A percentile compares a stretch with the other conserved stretches of the same genome.
phyloP scores from a whole-genome alignment of 192 early-diverging fungal species.

The Umbelopsis sp. region DNA sequence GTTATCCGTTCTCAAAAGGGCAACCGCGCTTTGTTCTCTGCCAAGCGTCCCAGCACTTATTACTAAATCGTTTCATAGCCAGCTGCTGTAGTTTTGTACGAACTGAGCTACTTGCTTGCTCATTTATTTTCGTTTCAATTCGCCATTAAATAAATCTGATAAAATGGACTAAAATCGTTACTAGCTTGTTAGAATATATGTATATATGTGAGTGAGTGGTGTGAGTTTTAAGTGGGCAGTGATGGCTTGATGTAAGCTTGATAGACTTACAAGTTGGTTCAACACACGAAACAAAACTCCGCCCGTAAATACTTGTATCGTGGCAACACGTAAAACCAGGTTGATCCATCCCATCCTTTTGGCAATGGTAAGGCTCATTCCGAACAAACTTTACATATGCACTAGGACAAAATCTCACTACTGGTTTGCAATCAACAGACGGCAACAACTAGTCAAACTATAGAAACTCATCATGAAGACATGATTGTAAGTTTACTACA shows the following conservation, averaged over 20 bases:
- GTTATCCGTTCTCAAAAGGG: slow-evolving; percentile 83
- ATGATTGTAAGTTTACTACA: slow-evolving; percentile 69
- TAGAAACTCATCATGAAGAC: slow-evolving; percentile 88
- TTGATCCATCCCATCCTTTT: slow-evolving; percentile 8
- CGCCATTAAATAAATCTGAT: slow-evolving; percentile 14
- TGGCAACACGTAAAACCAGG: not conserved
- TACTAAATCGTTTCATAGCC: slow-evolving; percentile 54
- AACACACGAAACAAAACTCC: not conserved
- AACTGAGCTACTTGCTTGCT: slow-evolving; percentile 10
- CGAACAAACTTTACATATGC: not conserved
- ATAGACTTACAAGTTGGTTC: too few species aligned
- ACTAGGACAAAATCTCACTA: not conserved
- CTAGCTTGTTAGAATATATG: too few species aligned
- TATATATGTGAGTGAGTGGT: too few species aligned
- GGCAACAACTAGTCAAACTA: slow-evolving; percentile 45
- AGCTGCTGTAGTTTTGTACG: slow-evolving; percentile 19
- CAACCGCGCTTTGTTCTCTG: slow-evolving; percentile 84
- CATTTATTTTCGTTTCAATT: slow-evolving; percentile 13
- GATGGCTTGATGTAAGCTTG: too few species aligned
- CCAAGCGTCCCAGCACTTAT: slow-evolving; percentile 93
- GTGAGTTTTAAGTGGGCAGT: too few species aligned
- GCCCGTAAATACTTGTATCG: not conserved
- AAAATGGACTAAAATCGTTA: not conserved
- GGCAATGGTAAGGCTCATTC: not conserved
- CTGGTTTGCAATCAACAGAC: not conserved